Base-by-base conservation (phyloP, 2,329 filamentous ascomycete genomes). In the Xenoacremonium recifei region DNA sequence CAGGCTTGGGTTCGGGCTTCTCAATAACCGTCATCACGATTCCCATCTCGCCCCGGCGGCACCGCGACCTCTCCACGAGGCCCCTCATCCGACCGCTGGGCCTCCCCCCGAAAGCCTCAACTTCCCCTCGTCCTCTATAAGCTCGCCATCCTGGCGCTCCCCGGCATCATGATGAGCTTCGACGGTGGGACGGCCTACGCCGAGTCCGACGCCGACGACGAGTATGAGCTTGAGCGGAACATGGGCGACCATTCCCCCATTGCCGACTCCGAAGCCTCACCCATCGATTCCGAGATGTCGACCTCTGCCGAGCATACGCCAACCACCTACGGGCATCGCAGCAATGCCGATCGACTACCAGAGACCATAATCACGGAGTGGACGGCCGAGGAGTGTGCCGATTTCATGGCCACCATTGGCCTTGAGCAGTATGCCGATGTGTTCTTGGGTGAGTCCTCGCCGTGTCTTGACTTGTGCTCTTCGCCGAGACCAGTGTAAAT, bases 301-400 rank as follows among this genome's bases (percentile, higher is more conserved):
- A 88, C 81, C 35, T 76, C 77, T 4, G 72, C 75, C 53, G 85
- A 90, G 58, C 87, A 90, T 63, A 91, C 87, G 6, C 87, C 87
- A 16, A 92, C 87, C 36, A 89, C 85, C 37, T 88, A 87, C 57
- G 83, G 80, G 51, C 82, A 85, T 57, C 80, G 77, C 45, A 75
- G 69, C 61, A 80, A 77, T 58, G 77, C 76, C 60, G 82, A 86
- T 64, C 72, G 78, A 40, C 73, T 87, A 51, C 86, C 86, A 53
- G 84, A 86, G 58, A 87, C 85, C 35, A 80, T 86, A 60, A 87
- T 92, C 54, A 82, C 82, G 21, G 84, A 89, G 57, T 93, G 87
- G 87, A 84, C 84, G 2, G 84, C 82, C 13, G 89, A 95, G 45
- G 89, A 97, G 68, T 91, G 88, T 67, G 89, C 89, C 52, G 89